Evolutionary conservation across 1,139 yeast genomes (phyloP), one percentile per base, ranked within the genome.

Genomic region (Arxiozyma heterogenica): DNA sequence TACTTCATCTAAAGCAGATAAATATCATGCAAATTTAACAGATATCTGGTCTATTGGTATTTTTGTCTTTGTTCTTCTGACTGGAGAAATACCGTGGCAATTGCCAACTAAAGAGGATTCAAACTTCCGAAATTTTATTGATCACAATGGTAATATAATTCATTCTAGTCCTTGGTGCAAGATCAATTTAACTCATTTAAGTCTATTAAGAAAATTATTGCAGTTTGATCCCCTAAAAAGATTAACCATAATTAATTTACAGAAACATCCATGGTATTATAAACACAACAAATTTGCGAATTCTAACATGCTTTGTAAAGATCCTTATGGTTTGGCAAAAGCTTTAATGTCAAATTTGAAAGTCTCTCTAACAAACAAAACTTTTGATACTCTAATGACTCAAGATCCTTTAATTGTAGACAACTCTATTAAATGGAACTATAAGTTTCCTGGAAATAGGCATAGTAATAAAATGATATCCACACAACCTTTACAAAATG

Each of bases 31-130:
- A 1, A 77, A 78, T 50, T 59, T 66, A 1, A 73, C 81, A 1
- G 87, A 83, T 64, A 69, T 82, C 17, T 83, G 88, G 88, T 81
- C 86, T 0, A 76, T 83, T 58, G 87, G 86, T 0, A 73, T 82
- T 2, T 79, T 83, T 7, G 58, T 82, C 18, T 82, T 79, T 67
- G 87, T 82, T 1, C 64, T 83, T 41, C 61, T 81, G 25, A 74
- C 82, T 1, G 88, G 88, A 1, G 79, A 79, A 58, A 80, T 83
- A 0, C 85, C 87, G 0, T 83, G 88, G 88, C 83, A 80, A 57
- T 77, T 77, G 61, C 86, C 86, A 0, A 73, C 75, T 34, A 62
- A 61, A 5, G 71, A 72, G 21, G 86, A 82, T 59, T 68, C 69
- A 0, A 80, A 78, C 57, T 83, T 75, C 59, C 65, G 66, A 12